A percentile compares a stretch with the other conserved stretches of the same genome.
phyloP scores from a whole-genome alignment of 805 yeast genomes.

The Babjeviella inositovora region DNA sequence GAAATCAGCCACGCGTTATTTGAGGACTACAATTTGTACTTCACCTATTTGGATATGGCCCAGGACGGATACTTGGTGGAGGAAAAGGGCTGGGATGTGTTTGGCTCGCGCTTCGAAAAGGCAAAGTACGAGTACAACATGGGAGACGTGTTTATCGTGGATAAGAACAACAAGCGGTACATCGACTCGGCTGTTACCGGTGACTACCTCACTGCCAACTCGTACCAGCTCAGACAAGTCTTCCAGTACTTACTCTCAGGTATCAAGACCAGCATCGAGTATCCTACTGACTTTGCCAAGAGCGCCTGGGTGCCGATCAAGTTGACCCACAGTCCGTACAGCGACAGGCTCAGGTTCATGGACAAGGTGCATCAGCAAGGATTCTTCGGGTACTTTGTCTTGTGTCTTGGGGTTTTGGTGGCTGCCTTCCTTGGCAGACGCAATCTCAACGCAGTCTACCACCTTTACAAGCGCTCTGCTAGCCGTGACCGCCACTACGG shows the following conservation, averaged over 20 bases:
- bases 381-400: constrained; percentile 18
- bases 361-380: constrained; percentile 28
- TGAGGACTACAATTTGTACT: constrained; percentile 22
- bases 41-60: constrained; percentile 35
- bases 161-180: constrained; percentile 12
- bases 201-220: constrained; percentile 10
- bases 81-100: constrained; percentile 10
- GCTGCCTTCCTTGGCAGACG: too few relatives aligned
- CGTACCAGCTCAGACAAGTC: constrained; percentile 9
- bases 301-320: too few relatives aligned
- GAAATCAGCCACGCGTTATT: constrained; percentile 35
- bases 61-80: constrained; percentile 12
- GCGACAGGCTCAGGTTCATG: constrained; percentile 17
- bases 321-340: constrained; percentile 26
- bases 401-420: too few relatives aligned
- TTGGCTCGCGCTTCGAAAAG: constrained; percentile 18
- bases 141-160: constrained; percentile 20
- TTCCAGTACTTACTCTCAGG: constrained; percentile 13
- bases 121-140: constrained; percentile 6
- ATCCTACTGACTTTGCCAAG: too few relatives aligned
- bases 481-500: too few relatives aligned
- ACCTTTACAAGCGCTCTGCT: too few relatives aligned
- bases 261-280: too few relatives aligned
- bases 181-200: constrained; percentile 16
- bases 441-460: too few relatives aligned